These are phyloP conservation scores for Ajuga reptans DNA, from an alignment of 305 asterid species.

Conservation along the genomic window DNA sequence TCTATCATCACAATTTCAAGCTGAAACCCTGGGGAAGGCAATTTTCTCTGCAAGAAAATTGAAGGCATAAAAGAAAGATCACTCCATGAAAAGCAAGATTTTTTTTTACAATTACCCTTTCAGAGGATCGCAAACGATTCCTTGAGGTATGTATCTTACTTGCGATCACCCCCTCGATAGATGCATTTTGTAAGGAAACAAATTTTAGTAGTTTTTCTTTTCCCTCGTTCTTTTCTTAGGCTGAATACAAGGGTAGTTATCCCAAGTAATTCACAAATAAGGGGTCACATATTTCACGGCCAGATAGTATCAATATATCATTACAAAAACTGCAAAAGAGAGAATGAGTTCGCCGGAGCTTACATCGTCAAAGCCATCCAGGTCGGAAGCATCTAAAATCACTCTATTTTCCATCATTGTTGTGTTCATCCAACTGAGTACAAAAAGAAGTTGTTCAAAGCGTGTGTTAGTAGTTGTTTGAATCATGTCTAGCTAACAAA, in stretches of 20 bases:
- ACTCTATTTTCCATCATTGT: slow-evolving; percentile 84
- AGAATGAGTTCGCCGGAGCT: slow-evolving; percentile 20
- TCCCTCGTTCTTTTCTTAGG: too few relatives aligned
- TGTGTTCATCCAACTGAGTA: slow-evolving; percentile 89
- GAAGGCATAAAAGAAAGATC: not conserved
- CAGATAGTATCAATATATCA: not conserved
- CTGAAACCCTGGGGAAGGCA: slow-evolving; percentile 90
- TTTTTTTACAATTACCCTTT: too few relatives aligned
- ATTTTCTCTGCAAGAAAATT: slow-evolving; percentile 61
- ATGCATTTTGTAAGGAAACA: too few relatives aligned
- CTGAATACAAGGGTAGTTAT: too few relatives aligned
- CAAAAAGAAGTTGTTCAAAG: not conserved
- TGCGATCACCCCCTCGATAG: too few relatives aligned
- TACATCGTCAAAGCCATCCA: slow-evolving; percentile 85
- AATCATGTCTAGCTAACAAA: not conserved
- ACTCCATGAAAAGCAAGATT: not conserved
- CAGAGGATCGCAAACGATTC: too few relatives aligned
- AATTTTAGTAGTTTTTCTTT: too few relatives aligned
- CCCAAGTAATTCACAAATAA: too few relatives aligned
- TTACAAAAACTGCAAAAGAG: not conserved
- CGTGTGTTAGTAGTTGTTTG: slow-evolving; percentile 6
- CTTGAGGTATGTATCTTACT: too few relatives aligned
- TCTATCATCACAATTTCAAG: slow-evolving; percentile 88
- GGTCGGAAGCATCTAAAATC: slow-evolving; percentile 46
- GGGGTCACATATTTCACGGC: not conserved